Conservation (phyloP, 805 yeast species). For the Metschnikowia chrysomelidarum region DNA sequence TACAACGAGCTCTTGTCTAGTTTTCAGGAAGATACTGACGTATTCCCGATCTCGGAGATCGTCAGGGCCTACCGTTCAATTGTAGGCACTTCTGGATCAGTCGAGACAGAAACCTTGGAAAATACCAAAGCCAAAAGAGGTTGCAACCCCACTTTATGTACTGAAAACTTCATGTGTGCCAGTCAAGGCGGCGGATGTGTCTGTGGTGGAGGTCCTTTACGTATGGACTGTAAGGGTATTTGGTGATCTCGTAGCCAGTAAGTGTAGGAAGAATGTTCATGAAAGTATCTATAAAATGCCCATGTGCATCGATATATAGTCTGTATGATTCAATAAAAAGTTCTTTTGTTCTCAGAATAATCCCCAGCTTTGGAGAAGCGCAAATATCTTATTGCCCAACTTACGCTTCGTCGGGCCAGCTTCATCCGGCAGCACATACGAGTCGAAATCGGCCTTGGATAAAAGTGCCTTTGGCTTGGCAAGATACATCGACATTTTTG, state of each 20-base stretch:
- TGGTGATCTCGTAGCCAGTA: no score
- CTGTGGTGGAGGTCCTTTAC: background rate
- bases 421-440: conserved; percentile 14
- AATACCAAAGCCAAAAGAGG: no score
- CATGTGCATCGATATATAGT: no score
- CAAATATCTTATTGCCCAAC: conserved; percentile 14
- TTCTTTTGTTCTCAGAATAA: conserved; percentile 14
- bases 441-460: conserved; percentile 6
- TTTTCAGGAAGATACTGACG: conserved; percentile 3
- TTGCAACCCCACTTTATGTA: no score
- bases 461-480: conserved; percentile 5
- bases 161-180: conserved; percentile 1
- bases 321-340: no score
- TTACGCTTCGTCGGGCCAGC: conserved; percentile 6
- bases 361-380: conserved; percentile 16
- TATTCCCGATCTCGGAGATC: no score
- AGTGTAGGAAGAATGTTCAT: no score
- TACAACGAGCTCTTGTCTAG: conserved; percentile 7
- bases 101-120: no score
- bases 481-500: conserved; percentile 3
- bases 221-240: no score
- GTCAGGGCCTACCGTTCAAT: no score
- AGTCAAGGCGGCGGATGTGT: background rate
- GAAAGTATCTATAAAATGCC: no score
- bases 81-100: no score